Evolutionary conservation across 139 green algal species (phyloP).

Genomic region (Closterium sp.): DNA sequence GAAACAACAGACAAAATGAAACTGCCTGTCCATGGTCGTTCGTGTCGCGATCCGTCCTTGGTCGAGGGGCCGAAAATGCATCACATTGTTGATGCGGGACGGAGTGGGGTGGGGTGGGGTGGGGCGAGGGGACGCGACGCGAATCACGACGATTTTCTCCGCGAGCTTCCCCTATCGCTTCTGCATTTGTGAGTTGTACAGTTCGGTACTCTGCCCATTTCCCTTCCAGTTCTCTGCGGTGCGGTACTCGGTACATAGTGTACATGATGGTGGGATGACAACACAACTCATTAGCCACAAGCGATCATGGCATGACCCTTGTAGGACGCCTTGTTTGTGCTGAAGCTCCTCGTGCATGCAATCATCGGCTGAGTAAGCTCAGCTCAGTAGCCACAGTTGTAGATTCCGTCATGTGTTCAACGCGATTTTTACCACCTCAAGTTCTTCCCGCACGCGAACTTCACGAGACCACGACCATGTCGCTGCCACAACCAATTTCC

Average conservation of each 20-base stretch:
- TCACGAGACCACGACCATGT: background rate
- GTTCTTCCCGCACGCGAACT: background rate
- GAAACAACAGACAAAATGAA: too few relatives aligned
- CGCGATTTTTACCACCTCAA: background rate
- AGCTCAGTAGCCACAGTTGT: background rate
- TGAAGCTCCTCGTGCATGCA: too few relatives aligned
- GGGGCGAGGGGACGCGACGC: background rate
- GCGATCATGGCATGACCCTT: too few relatives aligned
- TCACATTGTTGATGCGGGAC: background rate
- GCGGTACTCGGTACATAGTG: too few relatives aligned
- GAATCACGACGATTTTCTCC: background rate
- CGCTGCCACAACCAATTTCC: background rate
- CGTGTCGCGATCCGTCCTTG: too few relatives aligned
- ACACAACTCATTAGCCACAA: too few relatives aligned
- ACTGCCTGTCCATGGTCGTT: background rate
- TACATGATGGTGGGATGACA: too few relatives aligned
- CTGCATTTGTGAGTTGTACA: too few relatives aligned
- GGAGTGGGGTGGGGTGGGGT: background rate
- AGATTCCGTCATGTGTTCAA: background rate
- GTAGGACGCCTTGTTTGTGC: too few relatives aligned
- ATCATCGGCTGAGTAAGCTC: background rate
- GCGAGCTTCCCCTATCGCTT: background rate
- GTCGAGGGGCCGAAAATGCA: background rate
- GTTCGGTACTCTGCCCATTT: too few relatives aligned
- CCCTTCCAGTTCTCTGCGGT: too few relatives aligned